Conservation (phyloP, 495 filamentous ascomycete species). For the Penicillium lividum region DNA sequence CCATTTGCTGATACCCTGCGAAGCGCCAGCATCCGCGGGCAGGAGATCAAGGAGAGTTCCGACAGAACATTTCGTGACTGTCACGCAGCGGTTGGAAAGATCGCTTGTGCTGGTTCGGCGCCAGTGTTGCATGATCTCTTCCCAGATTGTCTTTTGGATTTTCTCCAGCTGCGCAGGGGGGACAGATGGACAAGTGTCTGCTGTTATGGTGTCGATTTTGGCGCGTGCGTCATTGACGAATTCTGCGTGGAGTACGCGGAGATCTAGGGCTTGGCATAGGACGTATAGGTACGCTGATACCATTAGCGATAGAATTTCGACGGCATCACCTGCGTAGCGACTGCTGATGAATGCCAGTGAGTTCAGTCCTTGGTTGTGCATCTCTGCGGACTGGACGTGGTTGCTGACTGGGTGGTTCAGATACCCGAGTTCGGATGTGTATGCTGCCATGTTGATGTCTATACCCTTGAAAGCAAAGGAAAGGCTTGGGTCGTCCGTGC, state of each 20-base stretch:
- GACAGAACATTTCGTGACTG: background rate
- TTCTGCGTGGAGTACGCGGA: background rate
- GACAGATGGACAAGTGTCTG: background rate
- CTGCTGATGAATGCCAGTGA: slow-evolving; percentile 56
- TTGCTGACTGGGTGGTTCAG: slow-evolving; percentile 50
- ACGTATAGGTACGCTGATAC: slow-evolving; percentile 49
- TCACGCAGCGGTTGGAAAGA: background rate
- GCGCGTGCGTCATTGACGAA: background rate
- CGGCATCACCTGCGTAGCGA: slow-evolving; percentile 52
- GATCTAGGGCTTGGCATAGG: slow-evolving; percentile 31
- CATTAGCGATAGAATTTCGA: slow-evolving; percentile 57
- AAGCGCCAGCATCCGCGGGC: background rate
- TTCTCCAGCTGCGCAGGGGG: background rate
- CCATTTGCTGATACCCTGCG: background rate
- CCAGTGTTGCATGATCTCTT: background rate
- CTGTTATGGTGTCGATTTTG: background rate
- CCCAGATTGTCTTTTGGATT: background rate
- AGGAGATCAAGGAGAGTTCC: background rate
- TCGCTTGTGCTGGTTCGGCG: background rate
- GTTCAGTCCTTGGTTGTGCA: slow-evolving; percentile 58
- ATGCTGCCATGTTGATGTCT: slow-evolving; percentile 63
- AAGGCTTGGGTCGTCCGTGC: slow-evolving; percentile 53
- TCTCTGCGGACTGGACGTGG: slow-evolving; percentile 55
- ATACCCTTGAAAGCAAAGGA: slow-evolving; percentile 60
- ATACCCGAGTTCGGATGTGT: slow-evolving; percentile 56